These are phyloP conservation scores for Grigorovia humatica DNA, from an alignment of 805 yeast species.

Conservation along the genomic window DNA sequence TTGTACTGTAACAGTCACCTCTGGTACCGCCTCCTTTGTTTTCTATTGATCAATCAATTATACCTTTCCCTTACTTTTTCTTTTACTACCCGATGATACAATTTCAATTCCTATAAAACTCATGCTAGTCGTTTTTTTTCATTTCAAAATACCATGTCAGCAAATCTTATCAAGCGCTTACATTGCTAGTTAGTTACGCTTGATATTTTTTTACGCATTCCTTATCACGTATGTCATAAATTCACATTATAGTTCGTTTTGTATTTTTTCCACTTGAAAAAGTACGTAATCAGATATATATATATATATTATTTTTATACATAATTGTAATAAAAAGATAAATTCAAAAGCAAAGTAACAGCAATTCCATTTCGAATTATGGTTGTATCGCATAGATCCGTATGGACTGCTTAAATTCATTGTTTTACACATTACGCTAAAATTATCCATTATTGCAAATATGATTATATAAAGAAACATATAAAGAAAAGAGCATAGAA, in stretches of 20 bases:
- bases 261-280: neutral
- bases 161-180: neutral
- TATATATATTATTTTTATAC: no score
- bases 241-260: neutral
- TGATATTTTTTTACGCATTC: neutral
- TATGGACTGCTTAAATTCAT: no score
- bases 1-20: slow-evolving; percentile 61
- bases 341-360: no score
- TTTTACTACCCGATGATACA: neutral
- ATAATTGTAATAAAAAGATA: no score
- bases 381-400: no score
- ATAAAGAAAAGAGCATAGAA: neutral
- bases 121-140: neutral
- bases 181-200: neutral
- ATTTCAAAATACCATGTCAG: no score
- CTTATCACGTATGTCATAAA: neutral
- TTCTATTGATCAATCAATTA: slow-evolving; percentile 29
- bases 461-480: neutral
- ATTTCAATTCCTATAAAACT: neutral
- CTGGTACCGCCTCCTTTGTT: slow-evolving; percentile 53
- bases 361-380: no score
- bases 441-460: no score
- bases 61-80: neutral
- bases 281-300: neutral
- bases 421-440: no score